These are phyloP conservation scores for Larix kaempferi DNA, from an alignment of 75 land plant species.

Conservation along the genomic window DNA sequence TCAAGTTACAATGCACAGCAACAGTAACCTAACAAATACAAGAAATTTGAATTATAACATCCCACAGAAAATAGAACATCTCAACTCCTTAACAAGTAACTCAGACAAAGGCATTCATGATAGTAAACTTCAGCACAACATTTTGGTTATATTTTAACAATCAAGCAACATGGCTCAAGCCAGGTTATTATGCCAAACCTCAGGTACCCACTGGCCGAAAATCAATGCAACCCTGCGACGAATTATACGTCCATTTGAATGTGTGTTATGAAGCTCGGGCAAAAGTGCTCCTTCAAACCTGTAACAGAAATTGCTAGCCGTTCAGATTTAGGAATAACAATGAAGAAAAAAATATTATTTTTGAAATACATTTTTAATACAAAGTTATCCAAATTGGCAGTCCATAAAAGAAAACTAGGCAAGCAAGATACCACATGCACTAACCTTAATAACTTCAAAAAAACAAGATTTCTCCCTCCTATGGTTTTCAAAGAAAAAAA, in stretches of 20 bases:
- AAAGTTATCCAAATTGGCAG: neutral
- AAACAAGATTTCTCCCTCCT: neutral
- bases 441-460: neutral
- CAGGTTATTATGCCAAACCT: slow-evolving; percentile 46
- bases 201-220: slow-evolving; percentile 96
- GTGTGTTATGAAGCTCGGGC: slow-evolving; percentile 71
- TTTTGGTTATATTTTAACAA: neutral
- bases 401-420: neutral
- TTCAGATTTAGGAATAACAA: neutral
- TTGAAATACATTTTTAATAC: neutral
- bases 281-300: slow-evolving; percentile 88
- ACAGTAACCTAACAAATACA: too few species aligned
- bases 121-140: neutral
- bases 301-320: neutral
- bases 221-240: slow-evolving; percentile 92
- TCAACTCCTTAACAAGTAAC: neutral
- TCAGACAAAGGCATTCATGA: neutral
- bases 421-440: too few species aligned
- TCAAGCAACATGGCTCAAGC: neutral
- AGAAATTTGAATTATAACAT: neutral
- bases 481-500: neutral
- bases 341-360: neutral
- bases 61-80: neutral
- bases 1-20: too few species aligned
- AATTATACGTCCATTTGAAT: slow-evolving; percentile 88